phyloP scores from a whole-genome alignment of 352 stramenopile genomes.

The Peronospora destructor region DNA sequence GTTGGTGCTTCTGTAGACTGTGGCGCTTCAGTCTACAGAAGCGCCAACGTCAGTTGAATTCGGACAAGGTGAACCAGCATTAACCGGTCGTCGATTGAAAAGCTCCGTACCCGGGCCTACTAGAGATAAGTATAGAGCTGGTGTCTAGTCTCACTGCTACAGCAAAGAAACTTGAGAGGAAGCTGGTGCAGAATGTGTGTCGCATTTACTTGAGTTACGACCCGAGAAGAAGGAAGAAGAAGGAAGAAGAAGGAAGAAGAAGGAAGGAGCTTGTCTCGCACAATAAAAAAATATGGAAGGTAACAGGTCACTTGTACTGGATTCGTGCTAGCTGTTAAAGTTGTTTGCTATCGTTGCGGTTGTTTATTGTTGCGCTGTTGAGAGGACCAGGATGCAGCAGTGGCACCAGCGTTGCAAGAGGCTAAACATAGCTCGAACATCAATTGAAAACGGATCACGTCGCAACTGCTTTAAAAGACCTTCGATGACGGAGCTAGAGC shows the following conservation, averaged over 20 bases:
- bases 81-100: constrained; percentile 55
- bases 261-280: constrained; percentile 58
- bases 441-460: constrained; percentile 68
- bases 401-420: constrained; percentile 60
- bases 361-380: constrained; percentile 2
- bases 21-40: constrained; percentile 78
- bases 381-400: constrained; percentile 32
- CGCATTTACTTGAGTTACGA: constrained; percentile 66
- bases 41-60: constrained; percentile 63
- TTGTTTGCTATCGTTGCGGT: not conserved
- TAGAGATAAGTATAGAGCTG: constrained; percentile 52
- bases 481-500: constrained; percentile 62
- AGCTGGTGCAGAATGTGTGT: constrained; percentile 74
- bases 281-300: constrained; percentile 38
- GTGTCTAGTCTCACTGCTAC: constrained; percentile 59
- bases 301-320: constrained; percentile 1
- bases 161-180: constrained; percentile 72
- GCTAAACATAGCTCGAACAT: constrained; percentile 62
- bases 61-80: constrained; percentile 67
- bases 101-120: constrained; percentile 52
- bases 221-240: constrained; percentile 73
- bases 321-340: too few species aligned
- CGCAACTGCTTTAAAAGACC: constrained; percentile 59
- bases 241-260: too few species aligned
- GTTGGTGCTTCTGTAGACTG: constrained; percentile 71